Base-by-base conservation (phyloP, 306 rosid genomes). In the Lathyrus oleraceus region DNA sequence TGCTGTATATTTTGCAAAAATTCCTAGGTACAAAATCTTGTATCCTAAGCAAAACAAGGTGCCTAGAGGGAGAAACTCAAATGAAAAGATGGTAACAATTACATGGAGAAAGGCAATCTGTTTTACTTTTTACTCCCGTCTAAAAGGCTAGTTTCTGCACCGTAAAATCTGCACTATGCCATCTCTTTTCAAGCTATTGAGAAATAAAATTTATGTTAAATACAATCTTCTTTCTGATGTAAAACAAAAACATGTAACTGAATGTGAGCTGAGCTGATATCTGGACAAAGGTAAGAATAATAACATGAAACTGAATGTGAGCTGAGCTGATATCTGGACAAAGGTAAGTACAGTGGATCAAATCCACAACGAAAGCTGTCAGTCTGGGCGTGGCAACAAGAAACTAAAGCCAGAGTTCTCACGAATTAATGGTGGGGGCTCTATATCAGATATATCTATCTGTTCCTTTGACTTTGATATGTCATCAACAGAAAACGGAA, bases 401-500 rank as follows among this genome's bases (percentile, higher is more conserved):
- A 85, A 85, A 79, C 84, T 82, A 79, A 85, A 85, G 70, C 86
- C 89, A 35, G 84, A 53, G 77, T 85, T 85, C 48, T 79, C 89
- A 10, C 77, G 86, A 42, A 85, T 79, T 28, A 76, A 42, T 12
- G 85, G 83, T 5, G 89, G 89, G 2, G 86, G 81, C 21, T 85
- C 89, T 48, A 85, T 51, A 38, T 85, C 89, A 12, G 79, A 28
- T 16, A 85, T 67, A 48, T 85, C 86, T 62, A 85, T 76, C 67
- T 73, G 85, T 65, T 79, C 85, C 81, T 70, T 85, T 20, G 89
- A 85, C 81, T 85, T 85, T 65, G 89, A 79, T 77, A 85, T 56
- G 83, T 85, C 89, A 74, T 85, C 89, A 20, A 82, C 89, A 16
- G 89, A 85, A 76, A 85, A 85, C 2, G 89, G 89, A 76, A 85